Evolutionary conservation across 2,329 filamentous ascomycete species (phyloP).

Genomic region (Parafenestella ontariensis): DNA sequence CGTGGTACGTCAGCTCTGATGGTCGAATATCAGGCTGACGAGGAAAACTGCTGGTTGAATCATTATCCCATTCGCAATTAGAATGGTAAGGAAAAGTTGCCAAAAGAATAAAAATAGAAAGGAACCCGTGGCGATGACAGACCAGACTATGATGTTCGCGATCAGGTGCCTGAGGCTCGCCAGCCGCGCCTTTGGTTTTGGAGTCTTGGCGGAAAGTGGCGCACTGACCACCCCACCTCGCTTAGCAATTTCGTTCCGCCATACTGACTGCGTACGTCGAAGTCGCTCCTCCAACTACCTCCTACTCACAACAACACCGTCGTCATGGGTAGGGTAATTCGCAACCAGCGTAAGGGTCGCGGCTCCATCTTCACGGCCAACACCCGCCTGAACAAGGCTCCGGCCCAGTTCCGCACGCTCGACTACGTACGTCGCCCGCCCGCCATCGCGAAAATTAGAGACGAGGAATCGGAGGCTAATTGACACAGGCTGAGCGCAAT

Average conservation of each 20-base stretch:
- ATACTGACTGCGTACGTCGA: background rate
- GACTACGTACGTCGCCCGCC: slow-evolving; percentile 69
- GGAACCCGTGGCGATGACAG: too few relatives aligned
- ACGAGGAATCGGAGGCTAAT: slow-evolving; percentile 44
- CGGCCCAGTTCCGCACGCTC: slow-evolving; percentile 94
- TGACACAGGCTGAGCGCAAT: slow-evolving; percentile 76
- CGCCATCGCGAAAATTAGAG: slow-evolving; percentile 26
- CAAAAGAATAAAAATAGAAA: too few relatives aligned
- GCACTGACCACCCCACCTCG: background rate
- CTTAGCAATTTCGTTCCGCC: background rate
- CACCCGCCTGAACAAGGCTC: slow-evolving; percentile 82
- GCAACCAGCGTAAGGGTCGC: slow-evolving; percentile 75
- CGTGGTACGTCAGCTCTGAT: too few relatives aligned
- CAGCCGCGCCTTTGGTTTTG: too few relatives aligned
- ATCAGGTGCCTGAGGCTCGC: too few relatives aligned
- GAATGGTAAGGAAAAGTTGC: too few relatives aligned
- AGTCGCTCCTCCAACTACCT: slow-evolving; percentile 5
- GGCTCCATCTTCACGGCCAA: slow-evolving; percentile 77
- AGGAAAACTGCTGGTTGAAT: too few relatives aligned
- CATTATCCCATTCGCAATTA: too few relatives aligned
- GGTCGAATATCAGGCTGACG: too few relatives aligned
- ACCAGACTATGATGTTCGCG: too few relatives aligned
- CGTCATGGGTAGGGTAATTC: slow-evolving; percentile 71
- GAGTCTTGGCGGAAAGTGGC: background rate
- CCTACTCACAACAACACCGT: slow-evolving; percentile 43